Conservation (phyloP, 1,139 yeast species). For the Magnusiomyces magnusii region DNA sequence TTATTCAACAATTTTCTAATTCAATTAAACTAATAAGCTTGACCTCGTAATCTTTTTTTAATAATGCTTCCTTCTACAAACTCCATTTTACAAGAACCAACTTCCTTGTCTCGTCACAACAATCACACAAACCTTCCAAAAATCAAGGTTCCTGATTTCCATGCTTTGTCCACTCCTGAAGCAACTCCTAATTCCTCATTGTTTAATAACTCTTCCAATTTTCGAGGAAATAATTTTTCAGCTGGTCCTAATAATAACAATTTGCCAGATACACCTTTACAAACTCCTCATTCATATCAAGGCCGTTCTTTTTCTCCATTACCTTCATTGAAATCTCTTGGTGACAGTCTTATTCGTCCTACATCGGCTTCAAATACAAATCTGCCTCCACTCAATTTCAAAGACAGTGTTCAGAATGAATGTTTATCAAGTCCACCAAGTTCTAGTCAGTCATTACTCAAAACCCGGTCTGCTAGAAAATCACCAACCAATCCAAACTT, state of each 20-base stretch:
- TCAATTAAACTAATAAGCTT: not conserved
- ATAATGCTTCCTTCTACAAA: not conserved
- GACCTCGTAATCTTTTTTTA: no score
- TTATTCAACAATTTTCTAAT: no score
- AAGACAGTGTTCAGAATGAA: not conserved
- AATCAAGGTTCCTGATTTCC: slow-evolving; percentile 6
- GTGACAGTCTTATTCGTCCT: slow-evolving; percentile 5
- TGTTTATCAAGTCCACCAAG: not conserved
- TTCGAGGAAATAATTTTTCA: not conserved
- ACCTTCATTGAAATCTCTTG: slow-evolving; percentile 7
- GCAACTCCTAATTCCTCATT: slow-evolving; percentile 2
- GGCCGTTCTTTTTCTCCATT: slow-evolving; percentile 6
- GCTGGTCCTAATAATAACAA: not conserved
- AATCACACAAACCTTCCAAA: not conserved
- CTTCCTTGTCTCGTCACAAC: not conserved
- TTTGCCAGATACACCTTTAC: slow-evolving; percentile 10
- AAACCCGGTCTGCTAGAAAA: not conserved
- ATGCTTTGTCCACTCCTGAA: slow-evolving; percentile 3
- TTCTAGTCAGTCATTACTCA: not conserved
- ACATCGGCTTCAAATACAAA: slow-evolving; percentile 9
- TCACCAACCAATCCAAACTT: not conserved
- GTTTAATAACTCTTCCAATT: not conserved
- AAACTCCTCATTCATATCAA: slow-evolving; percentile 11
- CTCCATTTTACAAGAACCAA: not conserved
- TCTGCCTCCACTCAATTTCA: slow-evolving; percentile 6